phyloP scores from a whole-genome alignment of 2,329 filamentous ascomycete genomes.

The Tolypocladium nubicola region DNA sequence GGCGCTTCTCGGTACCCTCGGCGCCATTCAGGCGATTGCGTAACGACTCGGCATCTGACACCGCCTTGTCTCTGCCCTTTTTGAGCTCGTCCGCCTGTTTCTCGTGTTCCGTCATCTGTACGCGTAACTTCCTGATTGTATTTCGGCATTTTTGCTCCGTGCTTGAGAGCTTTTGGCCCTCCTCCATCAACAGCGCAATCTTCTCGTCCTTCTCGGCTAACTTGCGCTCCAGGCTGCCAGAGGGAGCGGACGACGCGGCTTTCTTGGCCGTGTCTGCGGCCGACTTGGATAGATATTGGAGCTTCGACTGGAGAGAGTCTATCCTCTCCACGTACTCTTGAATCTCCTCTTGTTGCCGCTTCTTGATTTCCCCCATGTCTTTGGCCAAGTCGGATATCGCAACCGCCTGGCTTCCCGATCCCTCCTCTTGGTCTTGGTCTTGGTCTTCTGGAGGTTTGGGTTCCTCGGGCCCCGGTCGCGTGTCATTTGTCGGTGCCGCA shows the following conservation, averaged over 20 bases:
- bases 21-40: constrained; percentile 37
- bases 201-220: constrained; percentile 83
- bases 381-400: constrained; percentile 4
- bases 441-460: neutral
- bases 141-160: constrained; percentile 76
- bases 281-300: constrained; percentile 78
- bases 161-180: constrained; percentile 80
- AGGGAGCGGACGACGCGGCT: constrained; percentile 48
- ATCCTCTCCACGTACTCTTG: constrained; percentile 79
- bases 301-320: constrained; percentile 82
- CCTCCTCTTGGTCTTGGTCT: neutral
- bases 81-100: constrained; percentile 51
- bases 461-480: neutral
- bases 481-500: neutral
- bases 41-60: constrained; percentile 35
- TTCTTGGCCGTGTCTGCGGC: constrained; percentile 66
- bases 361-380: constrained; percentile 14
- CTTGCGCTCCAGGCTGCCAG: constrained; percentile 63
- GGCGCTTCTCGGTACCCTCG: constrained; percentile 44
- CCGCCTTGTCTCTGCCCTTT: constrained; percentile 47
- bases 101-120: constrained; percentile 55
- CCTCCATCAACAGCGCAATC: constrained; percentile 81
- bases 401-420: neutral
- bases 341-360: constrained; percentile 63
- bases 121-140: constrained; percentile 71